Conservation (phyloP, 306 rosid genomes). For the Cucumis cinereus region DNA sequence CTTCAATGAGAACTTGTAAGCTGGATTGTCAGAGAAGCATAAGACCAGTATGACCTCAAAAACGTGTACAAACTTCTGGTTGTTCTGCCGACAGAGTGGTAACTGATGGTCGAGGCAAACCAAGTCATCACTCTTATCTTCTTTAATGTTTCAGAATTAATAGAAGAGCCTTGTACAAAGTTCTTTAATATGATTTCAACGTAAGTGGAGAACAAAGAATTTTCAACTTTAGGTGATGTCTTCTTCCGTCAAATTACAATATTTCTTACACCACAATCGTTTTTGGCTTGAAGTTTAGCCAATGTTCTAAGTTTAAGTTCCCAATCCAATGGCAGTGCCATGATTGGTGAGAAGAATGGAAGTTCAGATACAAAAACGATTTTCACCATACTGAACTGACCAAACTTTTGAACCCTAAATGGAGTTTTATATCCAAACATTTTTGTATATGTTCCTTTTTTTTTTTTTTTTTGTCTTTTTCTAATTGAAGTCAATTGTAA, state of each 20-base stretch:
- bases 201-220: neutral
- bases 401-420: neutral
- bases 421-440: neutral
- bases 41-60: neutral
- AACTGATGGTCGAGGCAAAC: neutral
- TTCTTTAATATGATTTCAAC: neutral
- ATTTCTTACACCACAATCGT: neutral
- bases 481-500: neutral
- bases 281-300: neutral
- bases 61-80: neutral
- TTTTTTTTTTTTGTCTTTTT: neutral
- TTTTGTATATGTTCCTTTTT: neutral
- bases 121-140: neutral
- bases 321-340: neutral
- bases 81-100: neutral
- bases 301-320: neutral
- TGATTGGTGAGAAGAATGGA: neutral
- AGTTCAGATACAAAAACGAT: neutral
- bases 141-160: neutral
- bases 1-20: neutral
- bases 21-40: neutral
- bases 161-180: neutral
- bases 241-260: neutral
- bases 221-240: neutral
- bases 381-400: neutral